Evolutionary conservation across 371 early-diverging fungal species (phyloP).

Genomic region (Mortierella sp.): DNA sequence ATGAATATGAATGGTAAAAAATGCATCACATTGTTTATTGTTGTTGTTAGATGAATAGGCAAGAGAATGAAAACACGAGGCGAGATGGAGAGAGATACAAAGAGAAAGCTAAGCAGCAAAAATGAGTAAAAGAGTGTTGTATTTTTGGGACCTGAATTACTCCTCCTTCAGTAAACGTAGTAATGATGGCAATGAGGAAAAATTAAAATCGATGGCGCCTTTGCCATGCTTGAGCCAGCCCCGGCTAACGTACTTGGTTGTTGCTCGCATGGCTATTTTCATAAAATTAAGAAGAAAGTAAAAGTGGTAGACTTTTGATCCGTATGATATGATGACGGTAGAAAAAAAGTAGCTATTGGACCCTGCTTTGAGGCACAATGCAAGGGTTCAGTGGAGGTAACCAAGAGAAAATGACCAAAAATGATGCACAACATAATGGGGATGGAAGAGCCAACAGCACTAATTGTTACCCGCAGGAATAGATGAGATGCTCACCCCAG

Average conservation of each 20-base stretch:
- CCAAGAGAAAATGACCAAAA: neutral
- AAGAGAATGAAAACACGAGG: too few relatives aligned
- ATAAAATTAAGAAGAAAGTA: neutral
- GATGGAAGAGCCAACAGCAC: too few relatives aligned
- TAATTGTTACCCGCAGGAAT: too few relatives aligned
- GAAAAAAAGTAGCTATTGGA: neutral
- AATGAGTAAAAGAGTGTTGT: neutral
- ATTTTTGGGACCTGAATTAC: neutral
- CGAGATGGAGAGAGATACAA: neutral
- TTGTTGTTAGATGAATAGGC: neutral
- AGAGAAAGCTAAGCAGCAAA: neutral
- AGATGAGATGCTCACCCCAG: too few relatives aligned
- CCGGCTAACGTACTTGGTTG: neutral
- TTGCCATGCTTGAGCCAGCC: neutral
- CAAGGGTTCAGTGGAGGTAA: neutral
- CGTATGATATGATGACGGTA: neutral
- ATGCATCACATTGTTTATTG: neutral
- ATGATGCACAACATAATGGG: neutral
- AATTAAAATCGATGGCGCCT: neutral
- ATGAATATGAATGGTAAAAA: neutral
- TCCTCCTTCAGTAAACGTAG: neutral
- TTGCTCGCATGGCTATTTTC: too few relatives aligned
- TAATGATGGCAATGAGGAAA: neutral
- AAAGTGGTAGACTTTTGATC: neutral
- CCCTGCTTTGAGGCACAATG: neutral